Evolutionary conservation across 2,329 filamentous ascomycete species (phyloP).

Genomic region (Colletotrichum limetticola): DNA sequence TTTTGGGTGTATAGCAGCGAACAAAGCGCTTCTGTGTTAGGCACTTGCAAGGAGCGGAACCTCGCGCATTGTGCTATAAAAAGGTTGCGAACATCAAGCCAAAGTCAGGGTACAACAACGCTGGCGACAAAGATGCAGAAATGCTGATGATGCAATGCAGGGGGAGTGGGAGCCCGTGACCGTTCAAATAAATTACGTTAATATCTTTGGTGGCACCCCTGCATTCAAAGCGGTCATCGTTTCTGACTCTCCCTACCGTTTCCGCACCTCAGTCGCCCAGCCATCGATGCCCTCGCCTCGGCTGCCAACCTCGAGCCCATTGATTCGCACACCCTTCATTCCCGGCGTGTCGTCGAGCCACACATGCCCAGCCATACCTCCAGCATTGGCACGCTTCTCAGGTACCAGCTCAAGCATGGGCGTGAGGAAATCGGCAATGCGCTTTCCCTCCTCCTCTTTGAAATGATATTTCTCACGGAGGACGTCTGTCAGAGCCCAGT

Average conservation of each 20-base stretch:
- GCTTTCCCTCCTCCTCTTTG: slow-evolving; percentile 80
- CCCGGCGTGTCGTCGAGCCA: slow-evolving; percentile 89
- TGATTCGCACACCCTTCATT: slow-evolving; percentile 84
- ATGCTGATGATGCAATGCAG: not conserved
- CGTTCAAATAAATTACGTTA: slow-evolving; percentile 26
- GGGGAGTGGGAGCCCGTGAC: slow-evolving; percentile 10
- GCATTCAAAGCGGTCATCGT: slow-evolving; percentile 12
- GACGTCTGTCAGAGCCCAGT: slow-evolving; percentile 95
- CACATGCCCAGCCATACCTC: slow-evolving; percentile 88
- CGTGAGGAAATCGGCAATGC: slow-evolving; percentile 82
- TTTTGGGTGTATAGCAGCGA: not conserved
- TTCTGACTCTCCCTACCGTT: slow-evolving; percentile 63
- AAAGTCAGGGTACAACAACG: not conserved
- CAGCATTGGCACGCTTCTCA: slow-evolving; percentile 91
- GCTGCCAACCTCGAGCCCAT: slow-evolving; percentile 79
- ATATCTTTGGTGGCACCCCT: slow-evolving; percentile 26
- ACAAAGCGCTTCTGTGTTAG: not conserved
- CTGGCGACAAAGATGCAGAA: slow-evolving; percentile 1
- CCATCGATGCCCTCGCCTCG: slow-evolving; percentile 93
- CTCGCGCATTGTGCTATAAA: not conserved
- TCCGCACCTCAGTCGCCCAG: slow-evolving; percentile 90
- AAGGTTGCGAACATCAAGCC: slow-evolving; percentile 7
- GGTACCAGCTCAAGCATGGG: slow-evolving; percentile 94
- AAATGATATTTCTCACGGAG: slow-evolving; percentile 98
- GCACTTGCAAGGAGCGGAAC: slow-evolving; percentile 22